Conservation (phyloP, 768 basidiomycete genomes). For the Tricholoma matsutake region DNA sequence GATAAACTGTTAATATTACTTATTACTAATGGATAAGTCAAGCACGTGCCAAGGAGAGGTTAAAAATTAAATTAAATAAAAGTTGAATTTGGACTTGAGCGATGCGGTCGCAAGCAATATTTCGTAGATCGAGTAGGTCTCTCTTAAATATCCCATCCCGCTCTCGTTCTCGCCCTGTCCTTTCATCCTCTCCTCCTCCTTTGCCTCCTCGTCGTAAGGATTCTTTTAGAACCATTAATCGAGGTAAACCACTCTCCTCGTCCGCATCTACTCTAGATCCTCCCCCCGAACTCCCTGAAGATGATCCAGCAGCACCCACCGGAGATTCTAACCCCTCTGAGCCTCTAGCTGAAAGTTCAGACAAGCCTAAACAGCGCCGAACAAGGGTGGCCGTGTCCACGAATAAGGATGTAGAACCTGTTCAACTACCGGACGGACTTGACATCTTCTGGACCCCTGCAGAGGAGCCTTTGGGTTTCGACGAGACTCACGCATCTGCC, state of each 20-base stretch:
- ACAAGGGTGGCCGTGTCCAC: slow-evolving; percentile 27
- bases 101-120: slow-evolving; percentile 39
- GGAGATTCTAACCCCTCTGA: slow-evolving; percentile 11
- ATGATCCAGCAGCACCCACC: slow-evolving; percentile 9
- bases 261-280: slow-evolving; percentile 8
- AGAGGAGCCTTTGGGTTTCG: slow-evolving; percentile 30
- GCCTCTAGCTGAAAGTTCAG: slow-evolving; percentile 35
- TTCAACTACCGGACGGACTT: slow-evolving; percentile 53
- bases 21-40: not conserved
- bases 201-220: slow-evolving; percentile 2
- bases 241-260: slow-evolving; percentile 1
- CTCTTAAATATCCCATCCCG: slow-evolving; percentile 31
- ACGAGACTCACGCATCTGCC: slow-evolving; percentile 27
- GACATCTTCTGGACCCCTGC: slow-evolving; percentile 67
- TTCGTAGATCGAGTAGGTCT: slow-evolving; percentile 33
- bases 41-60: not conserved
- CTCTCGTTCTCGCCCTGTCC: slow-evolving; percentile 12
- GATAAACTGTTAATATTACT: not conserved
- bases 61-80: not conserved
- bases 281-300: slow-evolving; percentile 8
- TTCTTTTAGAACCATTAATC: not conserved
- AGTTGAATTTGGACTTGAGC: not conserved
- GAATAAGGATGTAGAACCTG: slow-evolving; percentile 37
- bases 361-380: slow-evolving; percentile 43
- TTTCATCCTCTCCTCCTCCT: slow-evolving; percentile 7